Evolutionary conservation across 1,284 basidiomycete genomes (phyloP).

Genomic region (Prillingera fragicola): DNA sequence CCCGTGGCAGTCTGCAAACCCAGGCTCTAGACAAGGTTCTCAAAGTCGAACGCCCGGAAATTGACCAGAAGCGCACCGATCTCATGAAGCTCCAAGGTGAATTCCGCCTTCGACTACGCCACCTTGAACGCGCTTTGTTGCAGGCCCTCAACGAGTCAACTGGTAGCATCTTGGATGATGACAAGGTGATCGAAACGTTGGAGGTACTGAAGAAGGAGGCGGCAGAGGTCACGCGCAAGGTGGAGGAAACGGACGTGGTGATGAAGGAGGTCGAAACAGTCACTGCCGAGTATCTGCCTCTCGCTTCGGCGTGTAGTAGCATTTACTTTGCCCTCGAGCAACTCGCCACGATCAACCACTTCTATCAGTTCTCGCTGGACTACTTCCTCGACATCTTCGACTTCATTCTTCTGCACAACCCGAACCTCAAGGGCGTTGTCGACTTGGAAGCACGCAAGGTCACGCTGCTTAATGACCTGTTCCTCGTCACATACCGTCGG

Average conservation of each 20-base stretch:
- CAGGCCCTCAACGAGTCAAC: conserved; percentile 95
- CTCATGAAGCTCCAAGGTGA: conserved; percentile 98
- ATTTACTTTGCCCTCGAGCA: conserved; percentile 98
- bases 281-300: conserved; percentile 85
- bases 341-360: conserved; percentile 88
- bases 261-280: conserved; percentile 96
- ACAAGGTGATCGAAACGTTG: conserved; percentile 96
- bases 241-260: conserved; percentile 93
- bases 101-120: conserved; percentile 86
- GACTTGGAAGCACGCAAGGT: conserved; percentile 71
- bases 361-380: conserved; percentile 96
- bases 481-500: conserved; percentile 81
- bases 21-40: conserved; percentile 96
- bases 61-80: conserved; percentile 94
- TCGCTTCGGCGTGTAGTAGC: conserved; percentile 93
- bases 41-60: conserved; percentile 93
- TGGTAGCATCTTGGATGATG: conserved; percentile 97
- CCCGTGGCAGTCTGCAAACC: conserved; percentile 92
- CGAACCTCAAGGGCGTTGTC: conserved; percentile 71
- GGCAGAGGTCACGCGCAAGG: conserved; percentile 90
- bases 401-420: conserved; percentile 85
- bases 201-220: conserved; percentile 97
- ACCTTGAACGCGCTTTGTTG: conserved; percentile 85
- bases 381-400: conserved; percentile 99
- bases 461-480: conserved; percentile 84